Conservation (phyloP, 2,329 filamentous ascomycete genomes). For the Alternaria tenuissima region DNA sequence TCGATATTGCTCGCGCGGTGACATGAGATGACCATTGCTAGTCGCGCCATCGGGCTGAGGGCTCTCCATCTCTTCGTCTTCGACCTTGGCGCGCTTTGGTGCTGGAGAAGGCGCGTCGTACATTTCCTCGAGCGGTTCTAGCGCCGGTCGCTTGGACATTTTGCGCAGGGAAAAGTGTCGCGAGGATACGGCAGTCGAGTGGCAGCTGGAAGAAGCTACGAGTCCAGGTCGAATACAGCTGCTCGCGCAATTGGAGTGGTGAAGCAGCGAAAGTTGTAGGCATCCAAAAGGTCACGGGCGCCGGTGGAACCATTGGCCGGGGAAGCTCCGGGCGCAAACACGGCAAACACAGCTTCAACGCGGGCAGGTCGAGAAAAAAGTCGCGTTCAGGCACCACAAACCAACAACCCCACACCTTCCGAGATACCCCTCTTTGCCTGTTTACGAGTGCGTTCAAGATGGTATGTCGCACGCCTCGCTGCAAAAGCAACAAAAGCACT, state of each 20-base stretch:
- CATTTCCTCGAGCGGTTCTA: slow-evolving; percentile 55
- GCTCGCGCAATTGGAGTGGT: neutral
- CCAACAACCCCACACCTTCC: slow-evolving; percentile 36
- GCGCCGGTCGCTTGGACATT: slow-evolving; percentile 59
- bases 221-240: neutral
- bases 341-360: slow-evolving; percentile 39
- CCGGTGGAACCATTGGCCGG: slow-evolving; percentile 30
- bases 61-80: slow-evolving; percentile 52
- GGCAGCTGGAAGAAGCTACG: neutral
- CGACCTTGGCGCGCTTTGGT: slow-evolving; percentile 58
- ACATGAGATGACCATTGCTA: slow-evolving; percentile 44
- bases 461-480: slow-evolving; percentile 30
- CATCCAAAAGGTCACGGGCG: slow-evolving; percentile 28
- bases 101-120: slow-evolving; percentile 55
- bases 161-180: slow-evolving; percentile 5
- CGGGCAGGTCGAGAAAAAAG: slow-evolving; percentile 44
- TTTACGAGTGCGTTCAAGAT: slow-evolving; percentile 36
- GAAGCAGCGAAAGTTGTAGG: slow-evolving; percentile 26
- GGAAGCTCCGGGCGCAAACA: slow-evolving; percentile 28
- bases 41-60: slow-evolving; percentile 31
- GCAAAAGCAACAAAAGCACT: slow-evolving; percentile 11
- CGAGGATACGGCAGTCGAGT: neutral
- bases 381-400: slow-evolving; percentile 45
- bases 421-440: slow-evolving; percentile 43
- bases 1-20: slow-evolving; percentile 34